Base-by-base conservation (phyloP, 129 eudicot genomes). In the Tagetes patula region DNA sequence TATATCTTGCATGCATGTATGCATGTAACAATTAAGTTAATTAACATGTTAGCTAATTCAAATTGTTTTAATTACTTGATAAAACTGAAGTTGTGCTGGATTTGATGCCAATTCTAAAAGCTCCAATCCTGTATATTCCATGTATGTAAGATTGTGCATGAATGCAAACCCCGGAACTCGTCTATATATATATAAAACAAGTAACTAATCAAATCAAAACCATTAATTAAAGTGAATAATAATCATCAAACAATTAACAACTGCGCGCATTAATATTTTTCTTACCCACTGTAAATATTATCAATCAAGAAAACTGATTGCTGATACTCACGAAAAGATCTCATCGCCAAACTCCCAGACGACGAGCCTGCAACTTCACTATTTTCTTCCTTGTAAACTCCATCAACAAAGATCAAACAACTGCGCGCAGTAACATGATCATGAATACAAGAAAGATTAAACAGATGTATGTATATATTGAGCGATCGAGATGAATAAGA, bases 101-200 rank as follows among this genome's bases (percentile, higher is more conserved):
- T 5, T 67, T 11, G 85, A 77, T 49, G 86, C 82, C 65, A 81
- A 47, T 32, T 69, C 71, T 43, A 69, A 81, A 72, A 94, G 85
- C 41, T 88, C 90, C 69, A 69, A 43, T 54, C 78, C 82, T 43
- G 81, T 78, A 11, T 83, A 72, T 82, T 86, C 88, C 76, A 90
- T 66, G 80, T 79, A 90, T 2, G 89, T 84, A 77, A 64, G 48
- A 58, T 71, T 78, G 47, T 82, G 81, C 79, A 33, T 80, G 82
- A 90, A 90, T 42, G 99, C 97, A 45, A 74, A 66, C 59, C 99
- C 99, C 3, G 99, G 99, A 40, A 88, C 84, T 14, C 79, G 56
- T 50, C 99, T 88, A 81, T 40, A 56, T 9, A 59, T 40, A 32
- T 1, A 34, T 1, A 34, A 9, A 11, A 8, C 56, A 20, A 49